Percentiles rank a stretch among this genome's conserved stretches.
Conservation (phyloP, 805 yeast species). For the Monosporozyma aerobia region DNA sequence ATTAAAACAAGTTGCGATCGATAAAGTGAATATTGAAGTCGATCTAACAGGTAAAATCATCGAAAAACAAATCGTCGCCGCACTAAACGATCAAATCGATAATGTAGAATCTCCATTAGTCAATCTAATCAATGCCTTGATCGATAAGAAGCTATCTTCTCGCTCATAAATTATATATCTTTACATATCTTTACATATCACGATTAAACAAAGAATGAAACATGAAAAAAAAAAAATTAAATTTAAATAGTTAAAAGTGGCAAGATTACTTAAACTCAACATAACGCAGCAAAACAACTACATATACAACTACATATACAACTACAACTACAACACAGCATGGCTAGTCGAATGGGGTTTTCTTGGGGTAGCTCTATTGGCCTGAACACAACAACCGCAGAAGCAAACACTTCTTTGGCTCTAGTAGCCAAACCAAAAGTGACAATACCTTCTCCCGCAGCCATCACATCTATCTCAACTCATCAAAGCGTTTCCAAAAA, state of each 20-base stretch:
- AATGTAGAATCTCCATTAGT: conserved; percentile 42
- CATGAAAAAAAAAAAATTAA: not conserved
- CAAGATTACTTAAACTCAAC: not conserved
- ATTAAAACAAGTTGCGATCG: conserved; percentile 45
- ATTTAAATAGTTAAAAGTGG: not conserved
- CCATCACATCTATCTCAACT: not conserved
- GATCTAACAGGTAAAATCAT: conserved; percentile 88
- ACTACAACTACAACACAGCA: not conserved
- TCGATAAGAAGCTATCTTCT: not conserved
- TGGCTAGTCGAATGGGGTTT: conserved; percentile 6
- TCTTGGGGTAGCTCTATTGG: conserved; percentile 7
- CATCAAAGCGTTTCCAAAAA: not conserved
- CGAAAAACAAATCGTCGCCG: conserved; percentile 68
- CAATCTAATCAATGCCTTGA: conserved; percentile 8
- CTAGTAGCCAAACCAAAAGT: not conserved
- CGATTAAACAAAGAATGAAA: not conserved
- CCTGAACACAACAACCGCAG: not conserved
- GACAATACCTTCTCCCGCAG: not conserved
- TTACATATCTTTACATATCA: not conserved
- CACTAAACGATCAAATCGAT: conserved; percentile 44
- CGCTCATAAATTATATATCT: not conserved
- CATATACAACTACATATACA: not conserved
- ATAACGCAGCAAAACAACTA: not conserved
- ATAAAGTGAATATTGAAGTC: conserved; percentile 79
- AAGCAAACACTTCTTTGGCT: not conserved